Conservation (phyloP, 2,329 filamentous ascomycete species). For the Elsinoe necatrix region DNA sequence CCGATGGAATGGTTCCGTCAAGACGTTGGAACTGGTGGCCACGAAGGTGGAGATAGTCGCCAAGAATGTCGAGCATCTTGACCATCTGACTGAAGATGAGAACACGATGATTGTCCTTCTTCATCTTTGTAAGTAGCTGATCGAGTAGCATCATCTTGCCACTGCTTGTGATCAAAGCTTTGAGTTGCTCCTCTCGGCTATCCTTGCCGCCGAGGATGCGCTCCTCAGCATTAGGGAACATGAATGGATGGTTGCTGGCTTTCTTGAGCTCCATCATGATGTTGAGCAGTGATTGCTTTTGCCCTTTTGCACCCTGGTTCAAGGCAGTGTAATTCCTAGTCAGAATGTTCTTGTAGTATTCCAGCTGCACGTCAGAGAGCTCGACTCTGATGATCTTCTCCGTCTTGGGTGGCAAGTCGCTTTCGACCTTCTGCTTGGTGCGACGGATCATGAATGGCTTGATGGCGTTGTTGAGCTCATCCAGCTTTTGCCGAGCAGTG, state of each 20-base stretch:
- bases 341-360: conserved; percentile 98
- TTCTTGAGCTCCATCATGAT: conserved; percentile 99
- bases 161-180: conserved; percentile 89
- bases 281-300: conserved; percentile 91
- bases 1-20: conserved; percentile 87
- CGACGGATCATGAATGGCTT: conserved; percentile 90
- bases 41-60: conserved; percentile 84
- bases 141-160: conserved; percentile 99
- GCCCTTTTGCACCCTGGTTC: conserved; percentile 79
- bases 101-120: conserved; percentile 87
- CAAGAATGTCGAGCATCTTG: conserved; percentile 92
- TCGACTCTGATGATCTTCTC: conserved; percentile 99
- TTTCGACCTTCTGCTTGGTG: conserved; percentile 96
- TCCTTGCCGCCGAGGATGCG: conserved; percentile 65
- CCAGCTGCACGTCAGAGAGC: conserved; percentile 87
- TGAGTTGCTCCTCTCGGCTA: conserved; percentile 81
- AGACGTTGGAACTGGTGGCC: conserved; percentile 94
- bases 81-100: conserved; percentile 99
- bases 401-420: conserved; percentile 89
- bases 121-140: conserved; percentile 86
- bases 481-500: conserved; percentile 78
- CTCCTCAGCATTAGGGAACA: conserved; percentile 91
- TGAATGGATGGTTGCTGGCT: conserved; percentile 96
- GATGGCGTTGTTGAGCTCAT: conserved; percentile 75
- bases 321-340: conserved; percentile 93